Percentiles rank a stretch among this genome's conserved stretches.
phyloP scores from a whole-genome alignment of 169 alveolate genomes.

The Babesia bigemina region DNA sequence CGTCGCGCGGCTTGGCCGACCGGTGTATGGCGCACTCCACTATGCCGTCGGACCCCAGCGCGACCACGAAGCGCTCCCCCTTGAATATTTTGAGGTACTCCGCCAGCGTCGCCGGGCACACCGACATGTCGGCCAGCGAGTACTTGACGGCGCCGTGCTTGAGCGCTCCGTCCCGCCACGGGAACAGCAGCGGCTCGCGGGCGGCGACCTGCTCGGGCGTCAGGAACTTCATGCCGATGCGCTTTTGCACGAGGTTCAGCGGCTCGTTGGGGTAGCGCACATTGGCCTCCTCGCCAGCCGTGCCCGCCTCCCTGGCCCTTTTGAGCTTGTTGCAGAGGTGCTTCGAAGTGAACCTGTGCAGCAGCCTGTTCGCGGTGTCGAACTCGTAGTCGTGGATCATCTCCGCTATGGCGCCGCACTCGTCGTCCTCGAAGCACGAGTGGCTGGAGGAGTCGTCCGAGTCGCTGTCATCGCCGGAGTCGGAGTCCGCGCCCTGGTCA shows the following conservation, averaged over 20 bases:
- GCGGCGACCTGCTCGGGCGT: conserved; percentile 60
- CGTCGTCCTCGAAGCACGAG: conserved; percentile 58
- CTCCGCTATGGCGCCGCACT: conserved; percentile 63
- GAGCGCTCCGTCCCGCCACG: conserved; percentile 57
- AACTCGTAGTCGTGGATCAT: conserved; percentile 47
- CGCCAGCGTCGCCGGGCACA: conserved; percentile 43
- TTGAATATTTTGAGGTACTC: conserved; percentile 51
- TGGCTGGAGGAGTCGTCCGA: conserved; percentile 10
- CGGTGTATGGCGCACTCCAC: conserved; percentile 58
- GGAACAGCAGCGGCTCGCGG: conserved; percentile 50
- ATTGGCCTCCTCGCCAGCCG: neutral
- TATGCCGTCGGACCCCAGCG: conserved; percentile 45
- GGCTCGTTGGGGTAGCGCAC: conserved; percentile 49
- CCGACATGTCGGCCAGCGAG: conserved; percentile 41
- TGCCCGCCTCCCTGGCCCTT: conserved; percentile 23
- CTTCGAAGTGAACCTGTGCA: conserved; percentile 40
- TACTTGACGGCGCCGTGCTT: conserved; percentile 51
- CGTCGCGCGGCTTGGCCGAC: conserved; percentile 58
- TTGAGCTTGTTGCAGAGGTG: conserved; percentile 45
- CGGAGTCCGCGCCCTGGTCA: neutral
- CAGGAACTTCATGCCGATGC: conserved; percentile 30
- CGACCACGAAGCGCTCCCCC: conserved; percentile 54
- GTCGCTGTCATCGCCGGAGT: neutral
- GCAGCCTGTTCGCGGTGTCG: conserved; percentile 38
- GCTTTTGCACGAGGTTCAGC: conserved; percentile 38